Percentiles rank a stretch among this genome's conserved stretches.
Evolutionary conservation across 352 stramenopile genomes (phyloP).

Genomic region (Phytophthora meadii): DNA sequence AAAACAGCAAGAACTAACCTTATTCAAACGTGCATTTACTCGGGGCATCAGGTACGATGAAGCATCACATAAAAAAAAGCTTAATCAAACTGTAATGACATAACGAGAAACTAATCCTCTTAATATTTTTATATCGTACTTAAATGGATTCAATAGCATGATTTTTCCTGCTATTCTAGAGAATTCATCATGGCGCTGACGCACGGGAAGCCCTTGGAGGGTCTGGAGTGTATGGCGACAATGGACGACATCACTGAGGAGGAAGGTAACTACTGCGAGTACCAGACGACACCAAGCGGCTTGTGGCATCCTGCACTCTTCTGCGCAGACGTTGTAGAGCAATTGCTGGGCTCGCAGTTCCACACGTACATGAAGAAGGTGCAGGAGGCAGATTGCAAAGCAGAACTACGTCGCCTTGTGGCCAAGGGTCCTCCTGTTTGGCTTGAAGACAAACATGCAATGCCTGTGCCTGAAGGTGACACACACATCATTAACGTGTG

Average conservation of each 20-base stretch:
- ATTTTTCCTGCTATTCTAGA: not conserved
- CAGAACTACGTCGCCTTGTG: slow-evolving; percentile 92
- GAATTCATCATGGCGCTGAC: slow-evolving; percentile 15
- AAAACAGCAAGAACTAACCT: not conserved
- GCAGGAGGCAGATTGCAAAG: slow-evolving; percentile 95
- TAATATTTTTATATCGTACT: too few species aligned
- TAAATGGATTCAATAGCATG: too few species aligned
- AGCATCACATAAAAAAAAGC: too few species aligned
- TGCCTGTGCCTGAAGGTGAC: slow-evolving; percentile 90
- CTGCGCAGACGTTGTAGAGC: slow-evolving; percentile 74
- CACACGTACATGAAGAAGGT: slow-evolving; percentile 93
- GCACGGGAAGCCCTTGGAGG: slow-evolving; percentile 85
- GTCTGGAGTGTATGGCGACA: slow-evolving; percentile 93
- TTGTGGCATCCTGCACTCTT: slow-evolving; percentile 89
- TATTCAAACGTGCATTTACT: too few species aligned
- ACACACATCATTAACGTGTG: slow-evolving; percentile 91
- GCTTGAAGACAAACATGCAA: slow-evolving; percentile 92
- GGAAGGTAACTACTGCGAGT: slow-evolving; percentile 91
- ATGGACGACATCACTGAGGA: slow-evolving; percentile 97
- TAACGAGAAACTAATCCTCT: too few species aligned
- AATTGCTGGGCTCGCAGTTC: slow-evolving; percentile 93
- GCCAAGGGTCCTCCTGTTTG: slow-evolving; percentile 92
- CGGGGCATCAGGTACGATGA: too few species aligned
- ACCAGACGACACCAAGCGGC: slow-evolving; percentile 91
- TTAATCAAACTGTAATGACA: too few species aligned